Conservation (phyloP, 306 rosid genomes). For the Alnus rubra region DNA sequence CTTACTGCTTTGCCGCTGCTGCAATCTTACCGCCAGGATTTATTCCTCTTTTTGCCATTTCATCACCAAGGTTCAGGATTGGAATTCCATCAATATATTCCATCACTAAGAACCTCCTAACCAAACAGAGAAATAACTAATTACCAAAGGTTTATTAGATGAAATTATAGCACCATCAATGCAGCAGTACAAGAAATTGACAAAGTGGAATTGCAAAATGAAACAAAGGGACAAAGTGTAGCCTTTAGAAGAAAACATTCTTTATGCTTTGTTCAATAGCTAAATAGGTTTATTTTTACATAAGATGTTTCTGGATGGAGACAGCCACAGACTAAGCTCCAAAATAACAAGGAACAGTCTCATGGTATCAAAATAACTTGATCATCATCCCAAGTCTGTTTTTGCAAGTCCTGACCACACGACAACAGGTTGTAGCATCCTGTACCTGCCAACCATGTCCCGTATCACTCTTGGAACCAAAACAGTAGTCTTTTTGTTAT, state of each 20-base stretch:
- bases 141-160: slow-evolving; percentile 27
- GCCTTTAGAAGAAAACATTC: neutral
- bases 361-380: no score
- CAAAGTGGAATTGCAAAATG: slow-evolving; percentile 3
- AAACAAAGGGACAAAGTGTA: slow-evolving; percentile 2
- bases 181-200: neutral
- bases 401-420: slow-evolving; percentile 30
- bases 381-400: slow-evolving; percentile 18
- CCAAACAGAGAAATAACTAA: slow-evolving; percentile 31
- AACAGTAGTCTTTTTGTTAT: slow-evolving; percentile 74
- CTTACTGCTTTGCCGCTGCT: slow-evolving; percentile 84
- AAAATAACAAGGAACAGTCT: slow-evolving; percentile 15
- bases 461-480: slow-evolving; percentile 72
- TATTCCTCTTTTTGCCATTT: slow-evolving; percentile 87
- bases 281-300: neutral
- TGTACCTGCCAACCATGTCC: slow-evolving; percentile 77
- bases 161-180: slow-evolving; percentile 25
- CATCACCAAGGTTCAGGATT: slow-evolving; percentile 88
- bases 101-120: slow-evolving; percentile 88
- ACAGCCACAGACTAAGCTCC: neutral
- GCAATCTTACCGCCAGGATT: slow-evolving; percentile 77
- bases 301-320: neutral
- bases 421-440: slow-evolving; percentile 12
- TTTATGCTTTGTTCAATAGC: neutral
- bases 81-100: slow-evolving; percentile 91